Percentiles rank a stretch among this genome's conserved stretches.
phyloP scores from a whole-genome alignment of 768 basidiomycete genomes.

The Agaricus sinodeliciosus region DNA sequence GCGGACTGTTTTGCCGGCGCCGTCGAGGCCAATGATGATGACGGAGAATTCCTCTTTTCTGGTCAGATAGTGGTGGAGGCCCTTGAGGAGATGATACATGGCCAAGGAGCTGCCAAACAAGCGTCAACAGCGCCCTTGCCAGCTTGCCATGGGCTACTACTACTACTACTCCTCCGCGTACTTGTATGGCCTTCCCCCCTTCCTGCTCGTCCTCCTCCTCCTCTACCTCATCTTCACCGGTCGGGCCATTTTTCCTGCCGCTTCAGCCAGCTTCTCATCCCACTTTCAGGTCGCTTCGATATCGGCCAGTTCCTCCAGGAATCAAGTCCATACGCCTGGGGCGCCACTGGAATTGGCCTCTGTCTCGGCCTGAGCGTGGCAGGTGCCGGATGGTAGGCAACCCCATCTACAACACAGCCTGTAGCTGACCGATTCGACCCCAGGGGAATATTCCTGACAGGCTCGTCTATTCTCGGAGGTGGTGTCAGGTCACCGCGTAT shows the following conservation, averaged over 20 bases:
- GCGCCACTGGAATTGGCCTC: conserved; percentile 81
- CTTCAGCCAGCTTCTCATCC: conserved; percentile 19
- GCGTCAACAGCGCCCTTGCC: conserved; percentile 18
- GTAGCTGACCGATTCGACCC: conserved; percentile 9
- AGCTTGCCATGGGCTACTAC: conserved; percentile 33
- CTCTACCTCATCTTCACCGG: conserved; percentile 91
- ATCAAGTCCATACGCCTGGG: conserved; percentile 92
- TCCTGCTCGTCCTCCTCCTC: conserved; percentile 57
- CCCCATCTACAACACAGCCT: not conserved
- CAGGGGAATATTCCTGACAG: conserved; percentile 98
- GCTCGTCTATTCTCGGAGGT: conserved; percentile 93
- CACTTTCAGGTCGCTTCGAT: conserved; percentile 89
- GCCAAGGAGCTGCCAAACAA: conserved; percentile 17
- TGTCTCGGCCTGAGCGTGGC: conserved; percentile 91
- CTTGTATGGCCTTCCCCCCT: conserved; percentile 65
- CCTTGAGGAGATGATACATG: conserved; percentile 95
- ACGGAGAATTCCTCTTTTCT: conserved; percentile 91
- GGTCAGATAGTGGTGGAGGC: conserved; percentile 85
- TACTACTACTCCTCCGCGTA: conserved; percentile 29
- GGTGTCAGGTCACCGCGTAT: conserved; percentile 93
- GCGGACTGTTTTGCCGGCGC: conserved; percentile 83
- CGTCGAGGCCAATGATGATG: conserved; percentile 90
- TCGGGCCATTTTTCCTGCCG: conserved; percentile 24
- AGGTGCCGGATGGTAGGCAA: conserved; percentile 88
- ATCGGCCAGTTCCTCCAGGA: conserved; percentile 92